Base-by-base conservation (phyloP, 495 filamentous ascomycete species). In the Aspergillus conjunctus region DNA sequence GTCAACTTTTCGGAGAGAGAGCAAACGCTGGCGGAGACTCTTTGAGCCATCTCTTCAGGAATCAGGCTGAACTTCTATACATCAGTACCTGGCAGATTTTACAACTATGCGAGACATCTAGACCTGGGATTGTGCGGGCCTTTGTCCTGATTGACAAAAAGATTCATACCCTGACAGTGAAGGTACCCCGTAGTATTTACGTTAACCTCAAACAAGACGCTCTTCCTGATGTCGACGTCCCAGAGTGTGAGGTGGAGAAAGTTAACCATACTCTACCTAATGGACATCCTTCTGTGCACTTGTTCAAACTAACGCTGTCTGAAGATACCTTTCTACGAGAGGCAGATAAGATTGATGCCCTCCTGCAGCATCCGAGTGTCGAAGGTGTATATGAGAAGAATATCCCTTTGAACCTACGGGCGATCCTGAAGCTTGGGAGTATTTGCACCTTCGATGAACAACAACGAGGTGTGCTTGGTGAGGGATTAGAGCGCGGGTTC, bases 321-420 rank as follows among this genome's bases (percentile, higher is more conserved):
- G 94, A 99, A 70, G 90, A 94, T 45, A 81, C 88, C 4, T 99
- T 92, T 72, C 83, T 97, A 39, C 83, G 85, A 45, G 90, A 98
- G 67, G 78, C 87, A 0, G 85, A 91, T 49, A 93, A 94, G 68
- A 87, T 99, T 49, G 83, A 86, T 17, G 71, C 85, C 8, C 79
- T 98, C 14, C 91, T 96, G 76, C 89, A 93, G 61, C 94, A 99
- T 71, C 87, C 91, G 0, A 97, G 91, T 68, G 89, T 98, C 6
- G 94, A 99, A 71, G 94, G 95, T 26, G 90, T 98, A 15, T 99
- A 99, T 69, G 95, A 99, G 69, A 93, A 88, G 69, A 88, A 96
- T 60, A 81, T 99, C 5, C 91, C 95, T 9, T 78, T 96, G 32
- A 89, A 88, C 59, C 78, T 93, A 30, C 83, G 93, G 44, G 94